Conservation (phyloP, 140 eudicot species). For the Bidens hawaiensis region DNA sequence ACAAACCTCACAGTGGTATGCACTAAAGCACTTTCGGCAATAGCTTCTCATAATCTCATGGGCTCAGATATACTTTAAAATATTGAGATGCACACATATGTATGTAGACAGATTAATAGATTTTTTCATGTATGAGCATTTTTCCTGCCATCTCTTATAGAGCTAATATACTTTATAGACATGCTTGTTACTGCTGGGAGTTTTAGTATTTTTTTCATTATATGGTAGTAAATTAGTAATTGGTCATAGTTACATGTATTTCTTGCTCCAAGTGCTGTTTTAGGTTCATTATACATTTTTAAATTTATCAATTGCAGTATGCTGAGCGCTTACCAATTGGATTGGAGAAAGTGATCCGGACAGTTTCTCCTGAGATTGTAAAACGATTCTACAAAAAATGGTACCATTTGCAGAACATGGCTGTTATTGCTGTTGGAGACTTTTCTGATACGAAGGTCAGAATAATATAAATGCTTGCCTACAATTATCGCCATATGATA, state of each 20-base stretch:
- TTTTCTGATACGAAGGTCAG: slow-evolving; percentile 91
- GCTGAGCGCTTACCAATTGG: slow-evolving; percentile 94
- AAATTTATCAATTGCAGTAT: slow-evolving; percentile 44
- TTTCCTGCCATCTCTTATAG: slow-evolving; percentile 7
- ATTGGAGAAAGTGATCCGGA: slow-evolving; percentile 79
- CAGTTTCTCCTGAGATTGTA: slow-evolving; percentile 69
- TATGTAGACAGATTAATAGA: background rate
- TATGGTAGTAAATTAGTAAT: slow-evolving; percentile 3
- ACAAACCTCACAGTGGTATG: slow-evolving; percentile 5
- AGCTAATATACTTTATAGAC: background rate
- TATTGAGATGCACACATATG: background rate
- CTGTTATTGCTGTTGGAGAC: slow-evolving; percentile 92
- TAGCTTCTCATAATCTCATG: background rate
- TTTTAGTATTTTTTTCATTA: slow-evolving; percentile 3
- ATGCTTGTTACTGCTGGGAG: slow-evolving; percentile 14
- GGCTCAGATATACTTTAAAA: background rate
- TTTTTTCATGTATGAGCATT: slow-evolving; percentile 2
- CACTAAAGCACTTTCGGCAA: background rate
- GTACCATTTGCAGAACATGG: slow-evolving; percentile 86
- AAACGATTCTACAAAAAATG: slow-evolving; percentile 75
- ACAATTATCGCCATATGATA: background rate
- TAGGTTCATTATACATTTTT: slow-evolving; percentile 3
- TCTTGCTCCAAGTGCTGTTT: slow-evolving; percentile 18
- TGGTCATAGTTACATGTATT: background rate
- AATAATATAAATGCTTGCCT: background rate